phyloP scores from a whole-genome alignment of 768 basidiomycete species.

The Lentinus tigrinus region DNA sequence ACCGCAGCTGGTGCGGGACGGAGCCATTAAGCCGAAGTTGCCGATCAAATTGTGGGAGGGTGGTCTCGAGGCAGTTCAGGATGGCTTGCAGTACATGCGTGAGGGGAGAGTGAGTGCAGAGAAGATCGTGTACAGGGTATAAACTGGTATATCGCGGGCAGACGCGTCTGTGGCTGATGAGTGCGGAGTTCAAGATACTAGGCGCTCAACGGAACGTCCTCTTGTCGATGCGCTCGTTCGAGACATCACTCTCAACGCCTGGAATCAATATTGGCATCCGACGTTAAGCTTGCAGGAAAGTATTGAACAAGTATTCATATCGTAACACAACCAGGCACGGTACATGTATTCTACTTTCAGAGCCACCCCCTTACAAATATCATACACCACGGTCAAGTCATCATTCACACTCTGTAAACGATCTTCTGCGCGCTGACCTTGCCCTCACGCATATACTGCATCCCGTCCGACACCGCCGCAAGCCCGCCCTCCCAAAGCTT shows the following conservation, averaged over 20 bases:
- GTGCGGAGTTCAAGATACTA: constrained; percentile 6
- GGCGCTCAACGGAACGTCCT: too few species aligned
- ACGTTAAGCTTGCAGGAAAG: too few species aligned
- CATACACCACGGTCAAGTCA: too few species aligned
- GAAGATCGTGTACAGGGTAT: constrained; percentile 28
- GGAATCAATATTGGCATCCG: too few species aligned
- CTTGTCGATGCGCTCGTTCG: too few species aligned
- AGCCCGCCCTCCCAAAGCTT: constrained; percentile 17
- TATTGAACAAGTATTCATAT: too few species aligned
- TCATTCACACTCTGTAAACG: constrained; percentile 20
- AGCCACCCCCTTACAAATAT: too few species aligned
- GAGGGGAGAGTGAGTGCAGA: constrained; percentile 30
- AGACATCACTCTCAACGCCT: too few species aligned
- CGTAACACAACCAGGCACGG: too few species aligned
- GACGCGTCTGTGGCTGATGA: constrained; percentile 2
- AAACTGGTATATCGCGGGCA: not conserved
- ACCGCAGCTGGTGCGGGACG: constrained; percentile 18
- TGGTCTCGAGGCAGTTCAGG: constrained; percentile 25
- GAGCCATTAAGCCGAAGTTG: constrained; percentile 27
- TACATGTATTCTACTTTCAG: too few species aligned
- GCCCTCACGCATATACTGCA: constrained; percentile 24
- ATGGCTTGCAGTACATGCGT: constrained; percentile 28
- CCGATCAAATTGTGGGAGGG: constrained; percentile 24
- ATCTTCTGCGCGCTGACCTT: constrained; percentile 27
- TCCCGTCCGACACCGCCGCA: constrained; percentile 13